Evolutionary conservation across 2,329 filamentous ascomycete genomes (phyloP), one percentile per base, ranked within the genome.

Genomic region (Aspergillus latus): DNA sequence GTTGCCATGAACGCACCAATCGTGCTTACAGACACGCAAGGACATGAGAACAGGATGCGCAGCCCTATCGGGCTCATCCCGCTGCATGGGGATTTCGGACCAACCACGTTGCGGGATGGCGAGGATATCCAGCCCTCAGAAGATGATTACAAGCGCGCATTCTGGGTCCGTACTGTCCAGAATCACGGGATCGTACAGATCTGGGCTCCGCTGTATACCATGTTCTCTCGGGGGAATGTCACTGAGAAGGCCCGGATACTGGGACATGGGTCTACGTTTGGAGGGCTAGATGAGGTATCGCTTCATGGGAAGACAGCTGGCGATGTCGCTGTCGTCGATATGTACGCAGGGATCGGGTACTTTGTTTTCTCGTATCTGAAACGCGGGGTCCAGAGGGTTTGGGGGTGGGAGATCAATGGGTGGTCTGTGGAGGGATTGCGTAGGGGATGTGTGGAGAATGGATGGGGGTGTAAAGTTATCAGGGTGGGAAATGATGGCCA

Each of bases 291-390:
- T 61, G 69, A 58, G 16, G 49, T 52, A 13, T 66, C 64, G 26
- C 59, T 71, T 43, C 56, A 28, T 11, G 59, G 50, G 26, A 66
- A 67, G 63, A 54, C 30, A 32, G 64, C 58, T 10, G 50, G 51
- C 6, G 66, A 72, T 28, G 66, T 73, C 16, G 71, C 72, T 49
- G 77, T 78, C 0, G 83, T 95, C 0, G 93, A 97, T 72, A 76
- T 97, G 58, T 97, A 96, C 75, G 90, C 89, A 0, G 93, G 93
- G 0, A 96, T 97, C 62, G 93, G 93, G 4, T 97, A 97, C 74
- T 97, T 97, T 74, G 84, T 88, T 3, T 96, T 97, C 68, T 89
- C 85, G 32, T 97, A 96, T 73, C 82, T 87, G 5, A 80, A 78
- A 57, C 82, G 88, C 15, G 91, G 90, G 0, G 76, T 92, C 66